phyloP scores from a whole-genome alignment of 495 filamentous ascomycete species.

The Durotheca rogersii region DNA sequence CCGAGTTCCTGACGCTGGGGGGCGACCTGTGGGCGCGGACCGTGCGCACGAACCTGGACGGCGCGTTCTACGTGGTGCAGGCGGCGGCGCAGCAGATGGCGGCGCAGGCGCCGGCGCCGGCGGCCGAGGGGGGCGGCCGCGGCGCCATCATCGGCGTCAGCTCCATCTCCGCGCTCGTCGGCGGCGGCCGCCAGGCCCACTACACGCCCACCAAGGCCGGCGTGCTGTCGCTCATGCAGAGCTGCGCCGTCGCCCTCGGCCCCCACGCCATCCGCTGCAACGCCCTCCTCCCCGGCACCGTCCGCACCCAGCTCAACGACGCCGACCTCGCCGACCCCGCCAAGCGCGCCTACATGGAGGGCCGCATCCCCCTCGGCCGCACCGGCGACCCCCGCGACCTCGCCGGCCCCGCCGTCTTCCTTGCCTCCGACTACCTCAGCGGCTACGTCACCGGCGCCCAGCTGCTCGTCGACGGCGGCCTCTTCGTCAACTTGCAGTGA shows the following conservation, averaged over 20 bases:
- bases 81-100: conserved; percentile 83
- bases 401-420: conserved; percentile 81
- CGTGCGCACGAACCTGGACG: conserved; percentile 76
- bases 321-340: conserved; percentile 67
- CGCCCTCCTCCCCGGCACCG: conserved; percentile 81
- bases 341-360: conserved; percentile 84
- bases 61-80: conserved; percentile 82
- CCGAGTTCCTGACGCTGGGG: conserved; percentile 72
- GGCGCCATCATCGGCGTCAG: conserved; percentile 82
- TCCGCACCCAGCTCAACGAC: conserved; percentile 84
- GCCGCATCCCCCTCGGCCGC: conserved; percentile 75
- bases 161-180: conserved; percentile 82
- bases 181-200: conserved; percentile 76
- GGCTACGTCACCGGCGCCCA: conserved; percentile 82
- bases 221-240: conserved; percentile 81
- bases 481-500: conserved; percentile 61
- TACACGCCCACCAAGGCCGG: conserved; percentile 94
- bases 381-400: conserved; percentile 68
- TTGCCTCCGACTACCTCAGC: conserved; percentile 76
- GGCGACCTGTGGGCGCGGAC: conserved; percentile 63
- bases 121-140: conserved; percentile 31
- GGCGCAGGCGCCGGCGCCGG: conserved; percentile 48
- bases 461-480: conserved; percentile 80
- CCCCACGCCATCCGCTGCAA: conserved; percentile 79
- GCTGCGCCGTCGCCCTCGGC: conserved; percentile 74